Base-by-base conservation (phyloP, 129 eudicot genomes). In the Saussurea involucrata region DNA sequence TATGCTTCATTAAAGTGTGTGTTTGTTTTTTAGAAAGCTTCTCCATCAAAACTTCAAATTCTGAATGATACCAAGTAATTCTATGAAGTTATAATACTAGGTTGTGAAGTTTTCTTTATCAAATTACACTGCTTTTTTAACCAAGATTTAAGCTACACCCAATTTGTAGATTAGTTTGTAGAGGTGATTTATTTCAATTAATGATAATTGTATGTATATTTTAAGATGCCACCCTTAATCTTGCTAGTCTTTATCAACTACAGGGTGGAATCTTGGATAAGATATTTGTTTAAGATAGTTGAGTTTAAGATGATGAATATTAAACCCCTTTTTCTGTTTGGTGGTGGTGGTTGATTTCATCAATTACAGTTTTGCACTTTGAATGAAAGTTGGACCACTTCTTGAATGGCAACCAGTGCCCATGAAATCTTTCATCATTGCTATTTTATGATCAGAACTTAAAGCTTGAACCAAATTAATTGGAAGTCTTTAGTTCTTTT, bases 321-420 rank as follows among this genome's bases (percentile, higher is more conserved):
- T 24, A 60, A 55, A 33, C 70, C 77, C 27, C 34, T 58, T 84
- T 27, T 79, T 78, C 25, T 32, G 73, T 66, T 78, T 74, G 67
- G 70, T 64, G 75, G 78, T 69, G 71, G 81, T 86, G 69, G 80
- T 72, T 83, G 79, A 40, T 81, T 82, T 63, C 68, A 76, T 71
- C 80, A 58, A 70, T 81, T 72, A 42, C 24, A 78, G 72, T 81
- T 71, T 66, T 67, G 80, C 76, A 58, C 66, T 63, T 42, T 64
- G 80, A 28, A 80, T 80, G 84, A 81, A 74, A 68, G 66, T 42
- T 83, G 87, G 87, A 80, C 90, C 92, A 86, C 83, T 73, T 76
- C 63, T 28, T 72, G 33, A 20, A 66, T 64, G 55, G 76, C 31
- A 68, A 44, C 46, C 24, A 68, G 60, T 78, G 76, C 71, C 70